Evolutionary conservation across 2,329 filamentous ascomycete species (phyloP).

Genomic region (Penicillium sclerotigenum): DNA sequence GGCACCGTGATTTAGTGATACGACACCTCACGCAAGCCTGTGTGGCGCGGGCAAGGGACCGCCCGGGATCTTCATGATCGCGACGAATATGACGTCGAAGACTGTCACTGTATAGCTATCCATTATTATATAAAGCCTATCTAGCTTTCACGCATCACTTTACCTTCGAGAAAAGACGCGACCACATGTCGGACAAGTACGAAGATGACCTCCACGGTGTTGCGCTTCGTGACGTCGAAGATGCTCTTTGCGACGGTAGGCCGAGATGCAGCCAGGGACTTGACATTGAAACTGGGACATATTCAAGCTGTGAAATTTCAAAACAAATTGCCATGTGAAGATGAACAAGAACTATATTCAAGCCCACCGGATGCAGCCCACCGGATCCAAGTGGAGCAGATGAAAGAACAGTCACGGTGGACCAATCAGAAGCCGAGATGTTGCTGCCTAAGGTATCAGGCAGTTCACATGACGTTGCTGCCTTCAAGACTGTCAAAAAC

Average conservation of each 20-base stretch:
- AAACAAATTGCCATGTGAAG: not conserved
- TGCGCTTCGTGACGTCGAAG: not conserved
- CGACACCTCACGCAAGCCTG: not conserved
- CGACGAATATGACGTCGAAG: not conserved
- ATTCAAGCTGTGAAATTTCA: too few species aligned
- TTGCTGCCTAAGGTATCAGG: not conserved
- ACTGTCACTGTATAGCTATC: not conserved
- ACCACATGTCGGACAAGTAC: not conserved
- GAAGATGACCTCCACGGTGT: not conserved
- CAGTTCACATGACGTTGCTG: too few species aligned
- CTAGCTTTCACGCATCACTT: not conserved
- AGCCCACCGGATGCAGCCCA: not conserved
- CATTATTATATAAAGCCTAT: not conserved
- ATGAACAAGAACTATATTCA: not conserved
- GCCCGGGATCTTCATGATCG: not conserved
- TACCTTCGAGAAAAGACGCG: not conserved
- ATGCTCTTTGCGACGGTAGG: not conserved
- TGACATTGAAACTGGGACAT: not conserved
- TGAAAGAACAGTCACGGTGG: not conserved
- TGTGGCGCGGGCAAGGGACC: not conserved
- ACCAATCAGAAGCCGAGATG: too few species aligned
- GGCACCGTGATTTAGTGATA: not conserved
- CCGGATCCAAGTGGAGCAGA: not conserved
- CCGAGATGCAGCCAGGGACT: not conserved
- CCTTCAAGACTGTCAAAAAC: too few species aligned